These are phyloP conservation scores for Kuraishia floccosa DNA, from an alignment of 805 yeast genomes.

Conservation along the genomic window DNA sequence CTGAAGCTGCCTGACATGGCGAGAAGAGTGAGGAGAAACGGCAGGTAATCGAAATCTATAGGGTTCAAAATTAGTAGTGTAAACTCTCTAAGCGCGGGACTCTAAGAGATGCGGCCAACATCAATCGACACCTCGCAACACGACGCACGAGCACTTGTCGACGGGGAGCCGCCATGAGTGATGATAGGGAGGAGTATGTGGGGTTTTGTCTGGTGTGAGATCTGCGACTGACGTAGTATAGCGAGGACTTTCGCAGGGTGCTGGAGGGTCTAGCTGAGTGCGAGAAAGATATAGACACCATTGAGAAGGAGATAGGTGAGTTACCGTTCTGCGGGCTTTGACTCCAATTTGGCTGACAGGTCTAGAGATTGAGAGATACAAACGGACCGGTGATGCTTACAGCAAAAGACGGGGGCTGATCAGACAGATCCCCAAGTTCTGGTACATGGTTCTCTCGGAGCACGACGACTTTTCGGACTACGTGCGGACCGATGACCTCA, in stretches of 20 bases:
- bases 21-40: slow-evolving; percentile 25
- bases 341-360: not conserved
- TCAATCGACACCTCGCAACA: too few relatives aligned
- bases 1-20: slow-evolving; percentile 79
- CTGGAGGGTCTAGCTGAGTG: slow-evolving; percentile 1
- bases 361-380: not conserved
- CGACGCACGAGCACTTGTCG: too few relatives aligned
- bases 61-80: not conserved
- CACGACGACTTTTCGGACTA: slow-evolving; percentile 80
- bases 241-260: not conserved
- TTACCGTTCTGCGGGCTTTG: too few relatives aligned
- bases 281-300: slow-evolving; percentile 1
- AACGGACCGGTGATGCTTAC: slow-evolving; percentile 11
- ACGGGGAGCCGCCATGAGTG: too few relatives aligned
- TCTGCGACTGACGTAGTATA: not conserved
- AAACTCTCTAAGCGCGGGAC: not conserved
- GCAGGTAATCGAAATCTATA: slow-evolving; percentile 2
- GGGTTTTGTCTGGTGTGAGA: not conserved
- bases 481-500: slow-evolving; percentile 65
- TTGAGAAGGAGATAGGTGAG: not conserved
- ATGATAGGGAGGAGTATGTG: too few relatives aligned
- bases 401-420: slow-evolving; percentile 42
- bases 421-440: slow-evolving; percentile 55
- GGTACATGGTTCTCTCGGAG: slow-evolving; percentile 81
- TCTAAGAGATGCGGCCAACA: not conserved